Percentiles rank a stretch among this genome's conserved stretches.
Conservation (phyloP, 345 rosid genomes). For the Ailanthus altissimus region DNA sequence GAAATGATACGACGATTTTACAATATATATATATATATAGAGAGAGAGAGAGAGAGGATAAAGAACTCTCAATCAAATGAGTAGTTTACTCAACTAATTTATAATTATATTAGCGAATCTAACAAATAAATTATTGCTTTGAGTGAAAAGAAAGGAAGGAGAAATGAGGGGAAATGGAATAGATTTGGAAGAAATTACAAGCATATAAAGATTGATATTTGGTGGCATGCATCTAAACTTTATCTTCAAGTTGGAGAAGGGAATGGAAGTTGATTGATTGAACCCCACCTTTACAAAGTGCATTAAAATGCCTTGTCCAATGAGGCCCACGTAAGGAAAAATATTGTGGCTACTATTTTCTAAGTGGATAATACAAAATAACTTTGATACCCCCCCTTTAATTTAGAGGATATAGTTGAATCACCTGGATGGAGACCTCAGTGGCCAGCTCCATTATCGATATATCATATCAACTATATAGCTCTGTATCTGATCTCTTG, state of each 20-base stretch:
- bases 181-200: not conserved
- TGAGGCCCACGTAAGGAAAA: slow-evolving; percentile 21
- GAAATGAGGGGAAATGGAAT: too few relatives aligned
- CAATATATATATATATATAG: too few relatives aligned
- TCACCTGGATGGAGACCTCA: slow-evolving; percentile 59
- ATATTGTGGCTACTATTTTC: slow-evolving; percentile 25
- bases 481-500: slow-evolving; percentile 5
- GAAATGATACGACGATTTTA: too few relatives aligned
- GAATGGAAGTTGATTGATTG: slow-evolving; percentile 41
- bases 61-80: too few relatives aligned
- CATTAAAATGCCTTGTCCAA: slow-evolving; percentile 22
- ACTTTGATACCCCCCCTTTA: not conserved
- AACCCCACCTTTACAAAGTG: slow-evolving; percentile 39
- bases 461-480: too few relatives aligned
- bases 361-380: slow-evolving; percentile 34
- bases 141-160: too few relatives aligned
- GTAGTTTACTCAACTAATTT: too few relatives aligned
- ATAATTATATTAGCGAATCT: too few relatives aligned
- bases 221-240: not conserved
- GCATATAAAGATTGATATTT: not conserved
- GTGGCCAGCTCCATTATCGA: slow-evolving; percentile 36
- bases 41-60: too few relatives aligned
- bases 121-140: too few relatives aligned
- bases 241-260: slow-evolving; percentile 20
- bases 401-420: slow-evolving; percentile 43